Base-by-base conservation (phyloP, 768 basidiomycete species). In the Dioszegia hungarica region DNA sequence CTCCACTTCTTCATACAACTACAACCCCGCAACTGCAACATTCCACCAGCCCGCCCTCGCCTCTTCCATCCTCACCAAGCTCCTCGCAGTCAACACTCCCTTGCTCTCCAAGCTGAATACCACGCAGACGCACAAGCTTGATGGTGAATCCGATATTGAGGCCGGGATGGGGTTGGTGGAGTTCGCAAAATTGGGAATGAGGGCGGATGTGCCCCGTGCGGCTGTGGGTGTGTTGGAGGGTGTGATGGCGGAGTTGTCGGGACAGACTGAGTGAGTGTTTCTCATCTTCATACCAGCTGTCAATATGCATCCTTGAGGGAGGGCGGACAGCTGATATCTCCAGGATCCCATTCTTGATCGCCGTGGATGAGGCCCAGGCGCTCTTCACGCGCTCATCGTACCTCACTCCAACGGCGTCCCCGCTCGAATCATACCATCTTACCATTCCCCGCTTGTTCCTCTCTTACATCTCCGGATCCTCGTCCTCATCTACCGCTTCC, bases 291-390 rank as follows among this genome's bases (percentile, higher is more conserved):
- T n/a, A n/a, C n/a, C n/a, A n/a, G n/a, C n/a, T n/a, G n/a, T n/a
- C n/a, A n/a, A n/a, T n/a, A n/a, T n/a, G n/a, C n/a, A n/a, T n/a
- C n/a, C n/a, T n/a, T n/a, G 24, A 10, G 37, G 36, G 28, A 52
- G 20, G 24, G 8, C 9, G 25, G 31, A 34, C 20, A 14, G 52
- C 50, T 52, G 17, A 52, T 40, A 29, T 29, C n/a, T 28, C 15
- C 57, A 91, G 89, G 40, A 78, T 80, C 66, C 90, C 90, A 0
- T 86, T 94, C 1, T 72, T 95, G 5, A 77, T 93, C 28, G 91
- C 90, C 0, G 79, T 93, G 0, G 92, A 95, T 62, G 91, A 94
- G 64, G 84, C 89, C 73, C 92, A 94, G 73, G 81, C 89, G 0
- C 75, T 95, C 24, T 90, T 88, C 67, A 77, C 79, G 43, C 78